Evolutionary conservation across 257 asterid genomes (phyloP).

Genomic region (Lavandula angustifolia): DNA sequence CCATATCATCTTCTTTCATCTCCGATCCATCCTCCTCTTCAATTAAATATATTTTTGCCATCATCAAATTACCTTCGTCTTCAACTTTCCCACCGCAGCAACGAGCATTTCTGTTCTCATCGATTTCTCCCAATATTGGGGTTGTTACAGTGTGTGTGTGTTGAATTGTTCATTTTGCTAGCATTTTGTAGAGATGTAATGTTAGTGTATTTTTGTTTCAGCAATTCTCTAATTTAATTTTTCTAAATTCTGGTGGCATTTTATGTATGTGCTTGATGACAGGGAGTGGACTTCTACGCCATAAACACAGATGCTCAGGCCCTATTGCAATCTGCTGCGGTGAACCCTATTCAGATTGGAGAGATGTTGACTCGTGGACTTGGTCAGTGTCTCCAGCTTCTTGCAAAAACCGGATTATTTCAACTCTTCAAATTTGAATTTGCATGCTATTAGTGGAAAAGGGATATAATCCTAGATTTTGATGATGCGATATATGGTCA

Average conservation of each 20-base stretch:
- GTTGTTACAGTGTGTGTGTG: too few relatives aligned
- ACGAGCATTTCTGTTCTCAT: too few relatives aligned
- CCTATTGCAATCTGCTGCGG: slow-evolving; percentile 83
- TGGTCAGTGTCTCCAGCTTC: slow-evolving; percentile 51
- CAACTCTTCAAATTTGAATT: background rate
- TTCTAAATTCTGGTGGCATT: slow-evolving; percentile 29
- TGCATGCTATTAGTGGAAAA: slow-evolving; percentile 7
- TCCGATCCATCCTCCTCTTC: too few relatives aligned
- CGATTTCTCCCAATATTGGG: too few relatives aligned
- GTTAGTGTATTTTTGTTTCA: background rate
- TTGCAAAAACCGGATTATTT: background rate
- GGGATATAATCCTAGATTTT: slow-evolving; percentile 8
- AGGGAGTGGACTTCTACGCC: slow-evolving; percentile 99
- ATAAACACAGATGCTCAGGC: slow-evolving; percentile 97
- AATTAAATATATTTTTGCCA: too few relatives aligned
- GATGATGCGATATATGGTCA: slow-evolving; percentile 11
- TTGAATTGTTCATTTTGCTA: background rate
- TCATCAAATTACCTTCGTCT: too few relatives aligned
- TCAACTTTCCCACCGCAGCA: too few relatives aligned
- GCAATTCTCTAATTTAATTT: background rate
- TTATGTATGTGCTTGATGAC: slow-evolving; percentile 22
- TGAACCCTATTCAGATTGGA: slow-evolving; percentile 90
- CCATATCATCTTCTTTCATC: too few relatives aligned
- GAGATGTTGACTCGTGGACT: slow-evolving; percentile 99
- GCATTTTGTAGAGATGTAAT: background rate